Conservation (phyloP, 163 green algal species). For the Scenedesmus sp. region DNA sequence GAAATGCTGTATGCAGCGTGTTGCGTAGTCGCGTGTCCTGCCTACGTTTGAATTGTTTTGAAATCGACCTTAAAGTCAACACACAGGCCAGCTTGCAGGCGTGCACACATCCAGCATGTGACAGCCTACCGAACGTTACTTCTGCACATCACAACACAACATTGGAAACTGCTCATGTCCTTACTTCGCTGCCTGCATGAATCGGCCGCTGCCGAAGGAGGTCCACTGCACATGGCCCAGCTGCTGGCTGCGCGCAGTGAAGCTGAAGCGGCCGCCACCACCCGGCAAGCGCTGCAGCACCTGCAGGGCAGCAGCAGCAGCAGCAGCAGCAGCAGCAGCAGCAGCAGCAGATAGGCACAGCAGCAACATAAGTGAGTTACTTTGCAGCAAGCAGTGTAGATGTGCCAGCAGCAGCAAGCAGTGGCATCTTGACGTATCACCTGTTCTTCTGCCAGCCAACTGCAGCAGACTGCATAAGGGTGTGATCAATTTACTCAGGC, state of each 20-base stretch:
- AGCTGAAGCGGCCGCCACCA: background rate
- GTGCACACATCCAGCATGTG: too few relatives aligned
- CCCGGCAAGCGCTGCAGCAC: background rate
- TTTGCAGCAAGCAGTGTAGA: background rate
- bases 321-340: background rate
- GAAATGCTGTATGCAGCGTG: background rate
- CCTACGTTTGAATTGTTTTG: too few relatives aligned
- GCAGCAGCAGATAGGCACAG: background rate
- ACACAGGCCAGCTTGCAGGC: too few relatives aligned
- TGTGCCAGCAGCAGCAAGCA: too few relatives aligned
- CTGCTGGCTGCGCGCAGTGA: slow-evolving; percentile 14
- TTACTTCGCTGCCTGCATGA: slow-evolving; percentile 34
- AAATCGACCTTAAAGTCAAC: too few relatives aligned
- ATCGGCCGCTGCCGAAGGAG: background rate
- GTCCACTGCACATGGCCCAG: slow-evolving; percentile 4
- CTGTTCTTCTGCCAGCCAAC: too few relatives aligned
- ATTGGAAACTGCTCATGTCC: background rate
- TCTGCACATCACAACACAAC: too few relatives aligned
- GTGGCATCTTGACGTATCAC: too few relatives aligned
- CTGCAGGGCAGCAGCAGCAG: background rate
- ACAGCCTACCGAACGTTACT: too few relatives aligned
- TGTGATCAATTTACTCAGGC: too few relatives aligned
- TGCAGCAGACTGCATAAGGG: too few relatives aligned
- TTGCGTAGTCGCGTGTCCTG: too few relatives aligned
- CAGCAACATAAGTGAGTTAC: background rate